Percentiles rank a stretch among this genome's conserved stretches.
Conservation (phyloP, 2,329 filamentous ascomycete genomes). For the Claviceps cyperi region DNA sequence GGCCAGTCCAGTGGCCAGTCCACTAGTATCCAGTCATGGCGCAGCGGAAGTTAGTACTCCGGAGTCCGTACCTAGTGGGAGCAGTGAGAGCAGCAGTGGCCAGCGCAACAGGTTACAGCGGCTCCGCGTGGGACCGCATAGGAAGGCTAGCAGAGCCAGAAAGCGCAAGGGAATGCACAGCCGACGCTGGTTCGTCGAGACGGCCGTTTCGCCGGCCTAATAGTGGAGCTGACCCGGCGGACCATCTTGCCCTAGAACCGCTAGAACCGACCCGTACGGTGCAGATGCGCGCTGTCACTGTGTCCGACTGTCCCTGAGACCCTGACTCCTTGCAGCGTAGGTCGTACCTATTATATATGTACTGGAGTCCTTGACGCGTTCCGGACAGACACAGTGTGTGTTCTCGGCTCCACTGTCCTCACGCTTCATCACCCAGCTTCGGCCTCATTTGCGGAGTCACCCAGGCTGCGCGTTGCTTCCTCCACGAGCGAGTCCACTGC, state of each 20-base stretch:
- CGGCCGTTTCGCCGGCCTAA: conserved; percentile 45
- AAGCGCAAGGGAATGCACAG: conserved; percentile 9
- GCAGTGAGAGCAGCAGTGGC: background rate
- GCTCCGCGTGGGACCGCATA: too few species aligned
- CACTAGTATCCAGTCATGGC: too few species aligned
- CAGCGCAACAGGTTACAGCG: too few species aligned
- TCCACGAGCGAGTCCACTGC: too few species aligned
- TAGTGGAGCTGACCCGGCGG: conserved; percentile 30
- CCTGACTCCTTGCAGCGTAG: too few species aligned
- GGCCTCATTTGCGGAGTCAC: conserved; percentile 7
- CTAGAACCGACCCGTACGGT: background rate
- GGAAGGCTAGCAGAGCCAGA: conserved; percentile 10
- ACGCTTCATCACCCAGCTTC: background rate
- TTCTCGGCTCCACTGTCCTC: background rate
- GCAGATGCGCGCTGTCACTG: background rate
- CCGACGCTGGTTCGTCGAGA: conserved; percentile 23
- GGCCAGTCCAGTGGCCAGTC: too few species aligned
- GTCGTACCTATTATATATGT: too few species aligned
- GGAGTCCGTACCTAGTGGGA: too few species aligned
- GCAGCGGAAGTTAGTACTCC: too few species aligned
- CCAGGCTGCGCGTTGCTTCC: background rate
- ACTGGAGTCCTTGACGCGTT: too few species aligned
- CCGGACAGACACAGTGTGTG: background rate
- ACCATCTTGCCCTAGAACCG: background rate
- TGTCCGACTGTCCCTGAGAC: background rate